Evolutionary conservation across 2,329 filamentous ascomycete genomes (phyloP).

Genomic region (Tolypocladium paradoxum): DNA sequence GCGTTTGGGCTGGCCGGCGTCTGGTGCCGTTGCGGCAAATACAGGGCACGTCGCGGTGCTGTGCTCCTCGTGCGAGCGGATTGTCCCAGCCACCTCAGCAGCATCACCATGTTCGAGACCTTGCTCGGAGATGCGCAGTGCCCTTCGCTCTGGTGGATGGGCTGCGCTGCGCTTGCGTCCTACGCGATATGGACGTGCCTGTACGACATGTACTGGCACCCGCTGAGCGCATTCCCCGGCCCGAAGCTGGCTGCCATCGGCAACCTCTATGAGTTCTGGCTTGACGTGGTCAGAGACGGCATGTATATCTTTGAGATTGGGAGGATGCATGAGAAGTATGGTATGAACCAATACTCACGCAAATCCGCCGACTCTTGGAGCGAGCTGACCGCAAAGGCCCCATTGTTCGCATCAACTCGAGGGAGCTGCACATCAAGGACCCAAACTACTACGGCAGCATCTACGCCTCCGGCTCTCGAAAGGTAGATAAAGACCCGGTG

Average conservation of each 20-base stretch:
- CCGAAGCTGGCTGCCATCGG: constrained; percentile 16
- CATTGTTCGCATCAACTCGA: constrained; percentile 21
- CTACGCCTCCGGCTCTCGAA: constrained; percentile 9
- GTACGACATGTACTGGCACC: constrained; percentile 19
- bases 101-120: not conserved
- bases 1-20: too few species aligned
- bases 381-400: constrained; percentile 9
- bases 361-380: not conserved
- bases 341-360: constrained; percentile 4
- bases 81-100: too few species aligned
- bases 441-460: constrained; percentile 14
- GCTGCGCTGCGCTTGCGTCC: not conserved
- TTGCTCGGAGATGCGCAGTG: not conserved
- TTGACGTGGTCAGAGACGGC: constrained; percentile 12
- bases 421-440: constrained; percentile 20
- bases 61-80: not conserved
- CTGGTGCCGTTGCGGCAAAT: not conserved
- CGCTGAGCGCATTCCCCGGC: constrained; percentile 18
- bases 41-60: too few species aligned
- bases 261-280: constrained; percentile 17
- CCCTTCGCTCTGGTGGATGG: not conserved
- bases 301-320: constrained; percentile 14
- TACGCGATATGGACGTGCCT: constrained; percentile 5
- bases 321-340: constrained; percentile 18
- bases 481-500: constrained; percentile 1